Conservation (phyloP, 495 filamentous ascomycete genomes). For the Annulohypoxylon maeteangense region DNA sequence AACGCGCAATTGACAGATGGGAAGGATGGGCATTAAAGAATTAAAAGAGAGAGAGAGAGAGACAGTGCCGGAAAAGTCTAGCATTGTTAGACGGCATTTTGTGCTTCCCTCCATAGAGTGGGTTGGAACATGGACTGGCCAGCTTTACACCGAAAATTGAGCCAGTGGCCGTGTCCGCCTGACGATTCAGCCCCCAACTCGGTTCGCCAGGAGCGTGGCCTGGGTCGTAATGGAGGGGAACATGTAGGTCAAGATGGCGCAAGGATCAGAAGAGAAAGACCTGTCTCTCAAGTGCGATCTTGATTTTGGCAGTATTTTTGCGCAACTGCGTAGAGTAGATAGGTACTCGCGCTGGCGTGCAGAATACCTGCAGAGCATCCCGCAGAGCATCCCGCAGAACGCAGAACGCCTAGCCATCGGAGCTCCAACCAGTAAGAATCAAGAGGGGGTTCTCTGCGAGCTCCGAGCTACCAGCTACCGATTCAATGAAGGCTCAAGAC, state of each 20-base stretch:
- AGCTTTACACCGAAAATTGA: conserved; percentile 48
- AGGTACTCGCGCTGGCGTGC: conserved; percentile 30
- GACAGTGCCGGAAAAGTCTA: conserved; percentile 30
- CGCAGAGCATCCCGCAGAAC: too few species aligned
- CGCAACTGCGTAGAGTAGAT: conserved; percentile 36
- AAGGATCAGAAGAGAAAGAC: conserved; percentile 10
- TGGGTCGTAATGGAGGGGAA: conserved; percentile 29
- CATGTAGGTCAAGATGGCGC: conserved; percentile 32
- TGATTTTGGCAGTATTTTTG: conserved; percentile 31
- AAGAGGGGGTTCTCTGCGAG: conserved; percentile 13
- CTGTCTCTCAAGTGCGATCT: conserved; percentile 35
- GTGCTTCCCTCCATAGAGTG: conserved; percentile 46
- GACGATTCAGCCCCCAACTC: conserved; percentile 25
- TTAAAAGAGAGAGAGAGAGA: too few species aligned
- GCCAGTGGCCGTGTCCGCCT: conserved; percentile 28
- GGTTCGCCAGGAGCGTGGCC: conserved; percentile 18
- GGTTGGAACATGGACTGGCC: conserved; percentile 25
- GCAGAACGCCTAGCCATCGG: conserved; percentile 31
- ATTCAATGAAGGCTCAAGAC: conserved; percentile 17
- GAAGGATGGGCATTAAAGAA: conserved; percentile 22
- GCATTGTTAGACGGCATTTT: conserved; percentile 41
- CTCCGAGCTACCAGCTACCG: conserved; percentile 17
- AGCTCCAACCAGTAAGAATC: conserved; percentile 26
- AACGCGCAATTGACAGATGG: conserved; percentile 29
- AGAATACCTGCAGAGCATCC: conserved; percentile 15